Evolutionary conservation across 2,329 filamentous ascomycete species (phyloP).

Genomic region (Aureobasidium sp.): DNA sequence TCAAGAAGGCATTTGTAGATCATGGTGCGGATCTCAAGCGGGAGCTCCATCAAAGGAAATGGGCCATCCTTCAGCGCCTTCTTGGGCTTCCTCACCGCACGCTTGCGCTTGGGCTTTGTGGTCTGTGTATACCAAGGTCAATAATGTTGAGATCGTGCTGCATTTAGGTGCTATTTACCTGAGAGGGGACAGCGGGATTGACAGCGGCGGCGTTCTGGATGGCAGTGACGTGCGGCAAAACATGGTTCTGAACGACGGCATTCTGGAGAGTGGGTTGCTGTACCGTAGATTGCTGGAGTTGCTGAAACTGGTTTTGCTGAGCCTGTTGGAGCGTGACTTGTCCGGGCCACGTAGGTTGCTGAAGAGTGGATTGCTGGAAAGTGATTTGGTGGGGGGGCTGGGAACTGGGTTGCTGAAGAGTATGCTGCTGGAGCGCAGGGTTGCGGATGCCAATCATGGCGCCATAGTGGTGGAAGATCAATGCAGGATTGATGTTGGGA

Average conservation of each 20-base stretch:
- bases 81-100: neutral
- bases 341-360: no score
- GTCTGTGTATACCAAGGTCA: neutral
- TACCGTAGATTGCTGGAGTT: no score
- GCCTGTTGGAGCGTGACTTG: no score
- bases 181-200: neutral
- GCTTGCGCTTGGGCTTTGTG: neutral
- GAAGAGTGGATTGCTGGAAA: no score
- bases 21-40: constrained; percentile 4
- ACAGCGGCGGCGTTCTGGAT: neutral
- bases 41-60: neutral
- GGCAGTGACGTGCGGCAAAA: neutral
- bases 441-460: no score
- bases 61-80: neutral
- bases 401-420: neutral
- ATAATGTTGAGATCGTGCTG: neutral
- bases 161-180: neutral
- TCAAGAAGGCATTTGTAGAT: constrained; percentile 8
- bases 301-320: no score
- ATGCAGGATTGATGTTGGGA: neutral
- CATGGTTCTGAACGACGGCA: no score
- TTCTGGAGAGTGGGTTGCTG: no score
- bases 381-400: no score
- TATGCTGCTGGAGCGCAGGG: neutral
- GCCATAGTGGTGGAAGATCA: neutral